A percentile compares a stretch with the other conserved stretches of the same genome.
Evolutionary conservation across 495 filamentous ascomycete species (phyloP).

Genomic region (Glarea lozoyensis): DNA sequence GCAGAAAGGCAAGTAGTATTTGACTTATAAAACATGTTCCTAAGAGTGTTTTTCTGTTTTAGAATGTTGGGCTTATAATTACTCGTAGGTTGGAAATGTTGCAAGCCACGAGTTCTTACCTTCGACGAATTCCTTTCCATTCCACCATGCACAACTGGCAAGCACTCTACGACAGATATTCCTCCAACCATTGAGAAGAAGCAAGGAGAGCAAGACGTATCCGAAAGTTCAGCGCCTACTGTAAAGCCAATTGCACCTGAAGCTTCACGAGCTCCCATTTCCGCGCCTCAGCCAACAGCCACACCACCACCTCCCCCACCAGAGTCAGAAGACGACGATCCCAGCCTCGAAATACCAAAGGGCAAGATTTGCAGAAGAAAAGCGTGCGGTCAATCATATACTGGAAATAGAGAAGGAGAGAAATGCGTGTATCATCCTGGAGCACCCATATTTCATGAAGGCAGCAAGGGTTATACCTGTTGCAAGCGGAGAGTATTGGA

Average conservation of each 20-base stretch:
- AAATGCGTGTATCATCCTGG: constrained; percentile 82
- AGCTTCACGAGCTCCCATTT: constrained; percentile 37
- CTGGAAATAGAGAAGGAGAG: constrained; percentile 55
- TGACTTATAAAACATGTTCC: background rate
- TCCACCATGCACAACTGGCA: constrained; percentile 87
- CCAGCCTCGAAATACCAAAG: constrained; percentile 54
- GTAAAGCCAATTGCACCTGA: constrained; percentile 28
- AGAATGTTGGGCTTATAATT: background rate
- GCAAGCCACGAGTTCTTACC: constrained; percentile 93
- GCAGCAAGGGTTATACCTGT: constrained; percentile 93
- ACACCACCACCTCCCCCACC: constrained; percentile 56
- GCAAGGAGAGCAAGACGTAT: constrained; percentile 19
- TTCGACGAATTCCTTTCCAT: constrained; percentile 98
- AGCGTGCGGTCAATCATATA: constrained; percentile 60
- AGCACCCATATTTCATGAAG: constrained; percentile 88
- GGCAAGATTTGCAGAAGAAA: constrained; percentile 69
- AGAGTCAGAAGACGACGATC: constrained; percentile 86
- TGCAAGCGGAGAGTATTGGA: constrained; percentile 93
- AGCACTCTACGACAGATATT: constrained; percentile 75
- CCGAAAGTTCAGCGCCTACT: constrained; percentile 21
- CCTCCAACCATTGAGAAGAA: constrained; percentile 49
- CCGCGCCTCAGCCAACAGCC: constrained; percentile 43
- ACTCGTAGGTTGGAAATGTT: constrained; percentile 90
- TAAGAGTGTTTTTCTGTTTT: background rate
- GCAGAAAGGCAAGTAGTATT: constrained; percentile 72